Percentiles rank a stretch among this genome's conserved stretches.
Evolutionary conservation across 1,284 basidiomycete species (phyloP).

Genomic region (Melampsora americana): DNA sequence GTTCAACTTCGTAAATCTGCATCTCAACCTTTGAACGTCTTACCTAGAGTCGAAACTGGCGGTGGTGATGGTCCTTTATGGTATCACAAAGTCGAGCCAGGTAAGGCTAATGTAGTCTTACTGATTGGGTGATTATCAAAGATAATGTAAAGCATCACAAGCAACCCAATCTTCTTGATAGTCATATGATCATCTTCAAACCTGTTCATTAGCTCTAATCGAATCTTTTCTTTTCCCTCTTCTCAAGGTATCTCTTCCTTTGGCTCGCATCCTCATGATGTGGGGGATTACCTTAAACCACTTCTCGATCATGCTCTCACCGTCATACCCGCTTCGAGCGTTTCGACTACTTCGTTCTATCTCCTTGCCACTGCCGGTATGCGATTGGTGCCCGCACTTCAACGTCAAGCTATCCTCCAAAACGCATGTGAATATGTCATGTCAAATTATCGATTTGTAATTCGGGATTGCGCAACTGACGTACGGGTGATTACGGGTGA

Average conservation of each 20-base stretch:
- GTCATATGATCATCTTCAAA: no score
- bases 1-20: no score
- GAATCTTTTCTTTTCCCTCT: neutral
- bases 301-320: conserved; percentile 76
- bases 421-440: conserved; percentile 75
- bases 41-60: no score
- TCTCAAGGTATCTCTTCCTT: conserved; percentile 79
- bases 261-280: conserved; percentile 65
- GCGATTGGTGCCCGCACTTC: conserved; percentile 72
- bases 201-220: neutral
- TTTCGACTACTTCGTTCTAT: conserved; percentile 81
- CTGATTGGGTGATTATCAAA: no score
- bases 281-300: conserved; percentile 73
- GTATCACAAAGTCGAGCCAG: no score
- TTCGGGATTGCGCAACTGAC: conserved; percentile 76
- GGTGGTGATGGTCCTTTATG: no score
- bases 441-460: conserved; percentile 69
- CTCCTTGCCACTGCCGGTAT: conserved; percentile 95
- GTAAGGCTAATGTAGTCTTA: no score
- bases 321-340: conserved; percentile 78
- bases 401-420: conserved; percentile 70
- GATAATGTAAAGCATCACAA: no score
- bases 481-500: conserved; percentile 94
- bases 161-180: no score
- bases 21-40: no score